Base-by-base conservation (phyloP, 768 basidiomycete species). In the Glaciozyma antarctica region DNA sequence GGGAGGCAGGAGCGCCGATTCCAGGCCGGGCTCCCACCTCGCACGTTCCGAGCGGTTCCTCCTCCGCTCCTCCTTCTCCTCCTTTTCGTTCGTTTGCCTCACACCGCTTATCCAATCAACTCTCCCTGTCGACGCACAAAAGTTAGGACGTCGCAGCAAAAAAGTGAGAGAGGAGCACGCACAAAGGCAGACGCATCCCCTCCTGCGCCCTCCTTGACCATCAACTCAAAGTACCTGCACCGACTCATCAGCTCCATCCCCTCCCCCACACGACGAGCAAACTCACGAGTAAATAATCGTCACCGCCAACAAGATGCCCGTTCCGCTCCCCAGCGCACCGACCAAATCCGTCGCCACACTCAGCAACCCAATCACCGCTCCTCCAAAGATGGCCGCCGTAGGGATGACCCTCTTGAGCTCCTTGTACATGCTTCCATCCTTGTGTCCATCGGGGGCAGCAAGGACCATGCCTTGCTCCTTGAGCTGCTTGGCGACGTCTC, bases 381-480 rank as follows among this genome's bases (percentile, higher is more conserved):
- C 94, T 52, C 95, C 94, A 68, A 97, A 90, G 1, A 93, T 90
- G 28, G 94, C 95, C 17, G 95, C 94, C 26, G 93, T 97, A 2
- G 95, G 95, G 69, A 99, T 95, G 67, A 98, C 53, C 52, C 91
- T 84, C 81, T 97, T 99, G 66, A 99, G 84, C 76, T 98, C 95
- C 80, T 97, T 99, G 82, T 98, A 99, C 89, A 98, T 94, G 41
- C 88, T 90, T 21, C 88, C 91, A 76, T 99, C 95, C 72, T 92
- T 87, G 77, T 97, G 93, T 12, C 38, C 13, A 32, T 32, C 22
- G 8, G 9, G 10, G 64, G 90, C 81, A 53, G 81, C 81, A 70
- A 83, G 80, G 61, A 82, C 94, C 88, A 97, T 92, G 72, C 90
- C 88, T 77, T 97, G 94, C 71, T 98, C 95, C 80, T 98, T 98